phyloP scores from a whole-genome alignment of 257 asterid species.

The Lycium barbarum region DNA sequence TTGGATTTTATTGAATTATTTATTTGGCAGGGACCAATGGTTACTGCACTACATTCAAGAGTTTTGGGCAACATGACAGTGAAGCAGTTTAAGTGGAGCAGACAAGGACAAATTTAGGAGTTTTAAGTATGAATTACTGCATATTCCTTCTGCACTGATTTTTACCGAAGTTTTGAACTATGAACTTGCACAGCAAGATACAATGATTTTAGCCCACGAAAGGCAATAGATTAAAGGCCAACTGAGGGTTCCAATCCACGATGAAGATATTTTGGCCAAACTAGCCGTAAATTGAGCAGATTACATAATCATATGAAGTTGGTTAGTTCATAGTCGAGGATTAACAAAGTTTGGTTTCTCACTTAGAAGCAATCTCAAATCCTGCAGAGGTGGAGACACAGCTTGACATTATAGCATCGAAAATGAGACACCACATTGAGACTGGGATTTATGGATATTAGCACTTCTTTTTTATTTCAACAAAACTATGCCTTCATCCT shows the following conservation, averaged over 20 bases:
- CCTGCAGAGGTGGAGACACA: conserved; percentile 3
- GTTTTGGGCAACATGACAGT: neutral
- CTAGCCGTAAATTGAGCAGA: conserved; percentile 25
- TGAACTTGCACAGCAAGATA: conserved; percentile 17
- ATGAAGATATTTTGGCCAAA: conserved; percentile 17
- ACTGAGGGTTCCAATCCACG: neutral
- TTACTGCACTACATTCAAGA: conserved; percentile 19
- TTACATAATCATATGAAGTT: conserved; percentile 12
- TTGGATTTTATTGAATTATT: conserved; percentile 30
- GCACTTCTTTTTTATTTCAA: neutral
- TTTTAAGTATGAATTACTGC: conserved; percentile 21
- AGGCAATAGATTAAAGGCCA: neutral
- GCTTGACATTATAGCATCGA: neutral
- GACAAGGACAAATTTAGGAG: conserved; percentile 12
- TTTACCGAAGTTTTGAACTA: neutral
- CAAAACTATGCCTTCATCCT: conserved; percentile 10
- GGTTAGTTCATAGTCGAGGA: neutral
- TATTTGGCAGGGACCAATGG: neutral
- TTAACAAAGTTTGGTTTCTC: conserved; percentile 14
- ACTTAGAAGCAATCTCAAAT: neutral
- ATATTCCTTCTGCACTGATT: neutral
- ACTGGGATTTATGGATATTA: neutral
- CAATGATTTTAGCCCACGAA: conserved; percentile 4
- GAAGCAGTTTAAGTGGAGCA: conserved; percentile 15
- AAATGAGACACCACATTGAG: neutral